Conservation (phyloP, 164 flowering plant genomes). For the Dillenia suffruticosa region DNA sequence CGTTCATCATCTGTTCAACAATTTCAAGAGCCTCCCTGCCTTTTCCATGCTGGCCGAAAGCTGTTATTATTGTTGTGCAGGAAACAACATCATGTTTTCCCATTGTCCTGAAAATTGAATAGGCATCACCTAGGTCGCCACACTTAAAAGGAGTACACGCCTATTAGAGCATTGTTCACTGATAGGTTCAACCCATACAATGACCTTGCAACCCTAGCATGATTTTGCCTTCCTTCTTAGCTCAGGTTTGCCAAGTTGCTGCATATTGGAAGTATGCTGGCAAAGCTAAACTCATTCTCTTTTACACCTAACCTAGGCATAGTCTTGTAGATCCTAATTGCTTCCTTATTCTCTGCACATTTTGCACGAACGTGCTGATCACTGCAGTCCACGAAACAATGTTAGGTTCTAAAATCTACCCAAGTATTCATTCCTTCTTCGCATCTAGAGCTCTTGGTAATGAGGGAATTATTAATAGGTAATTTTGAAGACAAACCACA, state of each 20-base stretch:
- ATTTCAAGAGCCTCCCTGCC: constrained; percentile 29
- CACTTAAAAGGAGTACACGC: constrained; percentile 30
- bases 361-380: constrained; percentile 24
- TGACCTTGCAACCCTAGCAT: constrained; percentile 23
- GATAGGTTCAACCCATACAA: constrained; percentile 11
- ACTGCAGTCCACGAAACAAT: constrained; percentile 29
- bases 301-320: constrained; percentile 23
- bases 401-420: constrained; percentile 11
- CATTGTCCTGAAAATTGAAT: constrained; percentile 25
- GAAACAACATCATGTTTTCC: constrained; percentile 27
- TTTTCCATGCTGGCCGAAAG: constrained; percentile 34
- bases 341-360: constrained; percentile 19
- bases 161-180: constrained; percentile 32
- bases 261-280: constrained; percentile 24
- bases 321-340: constrained; percentile 16
- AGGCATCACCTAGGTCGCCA: constrained; percentile 28
- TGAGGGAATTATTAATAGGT: constrained; percentile 22
- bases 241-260: constrained; percentile 25
- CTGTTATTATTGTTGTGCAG: constrained; percentile 36
- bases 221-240: constrained; percentile 28
- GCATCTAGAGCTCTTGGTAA: constrained; percentile 30
- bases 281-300: constrained; percentile 28
- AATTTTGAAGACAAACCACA: constrained; percentile 20
- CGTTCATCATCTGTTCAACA: constrained; percentile 27
- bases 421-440: constrained; percentile 20